phyloP scores from a whole-genome alignment of 495 filamentous ascomycete genomes.

The Talaromyces adpressus region DNA sequence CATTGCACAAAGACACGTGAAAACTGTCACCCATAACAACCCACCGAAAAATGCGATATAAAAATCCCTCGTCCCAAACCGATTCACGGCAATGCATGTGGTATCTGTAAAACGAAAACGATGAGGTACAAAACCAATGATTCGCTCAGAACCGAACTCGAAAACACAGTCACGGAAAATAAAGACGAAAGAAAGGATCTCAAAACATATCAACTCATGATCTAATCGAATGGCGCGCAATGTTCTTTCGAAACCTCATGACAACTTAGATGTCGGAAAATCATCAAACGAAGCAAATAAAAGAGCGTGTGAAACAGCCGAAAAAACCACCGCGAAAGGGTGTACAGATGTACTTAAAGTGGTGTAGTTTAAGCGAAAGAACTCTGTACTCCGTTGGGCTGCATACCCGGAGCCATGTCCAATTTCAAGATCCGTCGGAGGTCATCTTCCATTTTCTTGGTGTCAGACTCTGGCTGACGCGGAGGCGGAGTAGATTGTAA shows the following conservation, averaged over 20 bases:
- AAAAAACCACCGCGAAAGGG: background rate
- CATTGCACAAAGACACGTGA: background rate
- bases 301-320: background rate
- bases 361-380: slow-evolving; percentile 24
- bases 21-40: background rate
- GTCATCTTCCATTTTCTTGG: slow-evolving; percentile 47
- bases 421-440: slow-evolving; percentile 48
- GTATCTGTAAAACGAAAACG: slow-evolving; percentile 6
- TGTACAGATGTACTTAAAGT: background rate
- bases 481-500: slow-evolving; percentile 16
- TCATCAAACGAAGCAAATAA: background rate
- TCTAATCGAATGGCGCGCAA: slow-evolving; percentile 1
- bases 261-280: background rate
- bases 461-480: slow-evolving; percentile 16
- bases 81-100: background rate
- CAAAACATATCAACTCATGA: background rate
- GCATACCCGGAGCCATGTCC: slow-evolving; percentile 24
- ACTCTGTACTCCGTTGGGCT: slow-evolving; percentile 28
- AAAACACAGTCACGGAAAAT: background rate
- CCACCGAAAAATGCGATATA: slow-evolving; percentile 7
- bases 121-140: slow-evolving; percentile 4
- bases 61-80: slow-evolving; percentile 7
- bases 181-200: background rate
- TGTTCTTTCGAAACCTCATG: slow-evolving; percentile 1
- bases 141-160: background rate